Percentiles rank a stretch among this genome's conserved stretches.
These are phyloP conservation scores for Penicillium ucsense DNA, from an alignment of 495 filamentous ascomycete genomes.

Conservation along the genomic window DNA sequence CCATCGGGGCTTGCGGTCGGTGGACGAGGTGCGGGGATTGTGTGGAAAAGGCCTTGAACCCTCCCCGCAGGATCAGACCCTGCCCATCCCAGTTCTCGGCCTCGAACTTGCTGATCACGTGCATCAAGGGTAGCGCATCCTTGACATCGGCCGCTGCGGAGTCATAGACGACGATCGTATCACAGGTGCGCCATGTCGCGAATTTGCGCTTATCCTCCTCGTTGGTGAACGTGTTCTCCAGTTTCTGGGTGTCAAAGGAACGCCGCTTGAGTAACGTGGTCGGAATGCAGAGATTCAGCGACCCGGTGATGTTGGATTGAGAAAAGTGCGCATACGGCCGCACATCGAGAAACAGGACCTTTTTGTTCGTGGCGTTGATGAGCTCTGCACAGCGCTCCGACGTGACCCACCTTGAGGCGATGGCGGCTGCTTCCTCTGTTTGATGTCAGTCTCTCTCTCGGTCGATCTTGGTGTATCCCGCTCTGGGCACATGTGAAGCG, in stretches of 20 bases:
- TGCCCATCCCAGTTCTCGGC: constrained; percentile 73
- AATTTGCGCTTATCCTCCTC: constrained; percentile 66
- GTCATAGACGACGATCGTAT: constrained; percentile 82
- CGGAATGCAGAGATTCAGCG: constrained; percentile 89
- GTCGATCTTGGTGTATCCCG: too few relatives aligned
- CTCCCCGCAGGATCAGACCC: constrained; percentile 58
- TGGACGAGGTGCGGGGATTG: constrained; percentile 38
- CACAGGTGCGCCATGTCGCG: constrained; percentile 60
- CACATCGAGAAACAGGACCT: constrained; percentile 75
- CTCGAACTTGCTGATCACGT: constrained; percentile 87
- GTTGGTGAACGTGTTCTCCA: constrained; percentile 78
- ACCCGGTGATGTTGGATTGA: constrained; percentile 60
- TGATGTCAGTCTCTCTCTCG: too few relatives aligned
- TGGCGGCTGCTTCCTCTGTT: neutral
- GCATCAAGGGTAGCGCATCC: constrained; percentile 65
- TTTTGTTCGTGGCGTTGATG: constrained; percentile 44
- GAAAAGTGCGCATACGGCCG: constrained; percentile 77
- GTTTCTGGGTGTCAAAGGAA: constrained; percentile 83
- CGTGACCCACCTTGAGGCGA: constrained; percentile 42
- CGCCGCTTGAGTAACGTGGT: constrained; percentile 87
- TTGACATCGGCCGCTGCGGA: constrained; percentile 61
- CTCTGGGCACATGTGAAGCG: too few relatives aligned
- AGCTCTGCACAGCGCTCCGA: constrained; percentile 56
- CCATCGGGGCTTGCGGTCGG: constrained; percentile 14
- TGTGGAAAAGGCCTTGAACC: constrained; percentile 40